Base-by-base conservation (phyloP, 129 eudicot genomes). In the Gnaphalium uliginosum region DNA sequence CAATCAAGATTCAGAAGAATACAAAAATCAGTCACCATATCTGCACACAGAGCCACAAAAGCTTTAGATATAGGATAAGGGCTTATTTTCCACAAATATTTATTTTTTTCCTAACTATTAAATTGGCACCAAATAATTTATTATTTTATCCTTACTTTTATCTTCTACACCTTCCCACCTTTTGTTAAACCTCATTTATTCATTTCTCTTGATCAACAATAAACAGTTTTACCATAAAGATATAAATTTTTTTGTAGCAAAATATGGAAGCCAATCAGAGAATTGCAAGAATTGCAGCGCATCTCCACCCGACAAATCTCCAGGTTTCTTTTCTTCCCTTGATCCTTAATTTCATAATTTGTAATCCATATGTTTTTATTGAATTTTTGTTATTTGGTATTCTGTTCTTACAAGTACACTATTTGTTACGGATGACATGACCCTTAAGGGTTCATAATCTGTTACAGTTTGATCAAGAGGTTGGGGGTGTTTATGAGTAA, bases 211-310 rank as follows among this genome's bases (percentile, higher is more conserved):
- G 71, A 81, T 68, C 78, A 43, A 33, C 83, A 79, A 69, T 62
- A 86, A 74, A 66, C 75, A 72, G 68, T 35, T 13, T 30, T 64
- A 7, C 17, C 10, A 26, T 25, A 8, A 56, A 56, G 11, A n/a
- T 53, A 22, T 6, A 21, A 19, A 21, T 10, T 56, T 2, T 37
- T 77, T 75, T n/a, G n/a, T 68, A 73, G 46, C 71, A 74, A 25
- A 77, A 39, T 56, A 71, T 67, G 82, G 97, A 85, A 46, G 82
- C 81, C 48, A 84, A 82, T 71, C 90, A 86, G 59, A 84, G 97
- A 15, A 92, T 92, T 74, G 88, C 97, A 79, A 82, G 86, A 79
- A 83, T 92, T 72, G 84, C 97, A 57, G 97, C 97, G 79, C 97
- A 92, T 85, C 96, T 92, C 53, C 75, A 83, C 65, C 97, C 97